Evolutionary conservation across 73 alveolate genomes (phyloP), one percentile per base, ranked within the genome.

Genomic region (Durusdinium trenchii): DNA sequence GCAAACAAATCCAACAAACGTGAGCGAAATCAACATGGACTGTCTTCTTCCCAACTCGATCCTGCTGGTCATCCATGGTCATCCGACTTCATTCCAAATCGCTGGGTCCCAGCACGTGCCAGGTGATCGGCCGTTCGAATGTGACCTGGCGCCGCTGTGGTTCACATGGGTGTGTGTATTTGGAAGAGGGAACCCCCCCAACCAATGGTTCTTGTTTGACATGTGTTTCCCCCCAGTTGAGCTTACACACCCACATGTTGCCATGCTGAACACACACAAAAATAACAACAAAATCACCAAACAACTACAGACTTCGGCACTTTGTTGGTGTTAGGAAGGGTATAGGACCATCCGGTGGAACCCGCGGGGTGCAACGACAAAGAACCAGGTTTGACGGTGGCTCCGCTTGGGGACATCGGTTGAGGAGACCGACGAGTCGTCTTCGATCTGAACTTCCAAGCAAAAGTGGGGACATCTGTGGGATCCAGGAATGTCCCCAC

Each of bases 61-160:
- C 69, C 23, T 57, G 12, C 23, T 23, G 69, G 69, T 16, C 69
- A 57, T 57, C 69, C 23, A 23, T 23, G 69, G 12, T 57, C n/a
- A n/a, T n/a, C n/a, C n/a, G 69, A 57, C 69, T 57, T n/a, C 54
- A 43, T 20, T n/a, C 52, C 86, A n/a, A 69, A 69, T 20, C n/a
- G n/a, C 86, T 23, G 81, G 76, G 96, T 52, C 7, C 54, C 52
- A 23, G 38, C 30, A 18, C 98, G 87, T 1, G 98, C 90, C 67
- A 91, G 82, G 78, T 91, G 98, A 16, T 91, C 98, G 2, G 98
- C 90, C 3, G 75, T 91, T 16, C 89, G 75, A n/a, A 91, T 35
- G 26, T 91, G 98, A 45, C 98, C 98, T 91, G 61, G 46, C 10
- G 52, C n/a, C 20, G 51, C 35, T 5, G 20, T 26, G n/a, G 84